Conservation (phyloP, 495 filamentous ascomycete genomes). For the Penicillium subrubescens region DNA sequence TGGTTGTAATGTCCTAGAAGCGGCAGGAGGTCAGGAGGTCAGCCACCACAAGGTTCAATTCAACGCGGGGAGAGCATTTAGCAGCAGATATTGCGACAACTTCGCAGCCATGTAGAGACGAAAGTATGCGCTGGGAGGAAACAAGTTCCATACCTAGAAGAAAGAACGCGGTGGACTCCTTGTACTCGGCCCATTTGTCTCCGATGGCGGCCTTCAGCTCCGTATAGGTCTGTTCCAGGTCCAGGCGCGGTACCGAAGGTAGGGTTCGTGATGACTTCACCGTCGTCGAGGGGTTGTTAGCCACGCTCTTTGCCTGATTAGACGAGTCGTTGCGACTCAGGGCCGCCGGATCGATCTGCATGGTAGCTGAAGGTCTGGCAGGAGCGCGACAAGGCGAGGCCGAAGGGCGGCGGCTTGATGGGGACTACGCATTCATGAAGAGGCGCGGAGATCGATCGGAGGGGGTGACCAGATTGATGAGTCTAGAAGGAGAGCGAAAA, state of each 20-base stretch:
- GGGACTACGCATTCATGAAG: constrained; percentile 49
- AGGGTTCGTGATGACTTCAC: constrained; percentile 58
- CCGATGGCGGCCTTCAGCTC: constrained; percentile 78
- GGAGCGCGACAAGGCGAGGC: constrained; percentile 48
- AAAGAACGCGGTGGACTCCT: constrained; percentile 78
- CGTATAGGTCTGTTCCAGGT: constrained; percentile 87
- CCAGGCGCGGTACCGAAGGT: constrained; percentile 79
- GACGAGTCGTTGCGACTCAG: constrained; percentile 71
- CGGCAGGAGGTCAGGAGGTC: constrained; percentile 20
- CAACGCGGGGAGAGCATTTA: constrained; percentile 1
- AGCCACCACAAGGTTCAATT: constrained; percentile 20
- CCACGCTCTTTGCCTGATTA: constrained; percentile 63
- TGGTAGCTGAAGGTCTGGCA: constrained; percentile 47
- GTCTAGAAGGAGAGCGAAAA: constrained; percentile 18
- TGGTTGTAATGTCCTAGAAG: constrained; percentile 77
- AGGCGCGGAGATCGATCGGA: constrained; percentile 2
- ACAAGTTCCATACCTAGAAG: constrained; percentile 67
- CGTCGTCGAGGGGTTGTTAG: constrained; percentile 55
- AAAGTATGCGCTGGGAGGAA: constrained; percentile 9
- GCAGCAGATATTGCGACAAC: not conserved
- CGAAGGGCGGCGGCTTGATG: constrained; percentile 38
- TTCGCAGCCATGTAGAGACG: not conserved
- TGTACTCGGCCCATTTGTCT: constrained; percentile 88
- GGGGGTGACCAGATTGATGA: constrained; percentile 28
- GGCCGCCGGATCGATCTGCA: constrained; percentile 87